Conservation (phyloP, 768 basidiomycete genomes). For the Panellus pusillus region DNA sequence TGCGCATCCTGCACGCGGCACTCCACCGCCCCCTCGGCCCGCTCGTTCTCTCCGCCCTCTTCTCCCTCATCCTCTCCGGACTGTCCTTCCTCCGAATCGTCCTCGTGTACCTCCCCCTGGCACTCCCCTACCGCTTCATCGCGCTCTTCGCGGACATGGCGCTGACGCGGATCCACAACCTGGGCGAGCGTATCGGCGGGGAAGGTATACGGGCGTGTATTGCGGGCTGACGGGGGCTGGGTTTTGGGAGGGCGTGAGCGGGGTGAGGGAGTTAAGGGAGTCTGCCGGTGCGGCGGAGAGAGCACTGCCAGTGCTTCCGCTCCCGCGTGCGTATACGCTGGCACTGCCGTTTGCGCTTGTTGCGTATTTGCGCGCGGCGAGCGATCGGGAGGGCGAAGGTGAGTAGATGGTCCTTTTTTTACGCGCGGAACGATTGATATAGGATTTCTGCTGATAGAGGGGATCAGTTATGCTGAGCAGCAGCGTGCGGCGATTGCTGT, state of each 20-base stretch:
- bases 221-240: constrained; percentile 56
- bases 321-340: constrained; percentile 64
- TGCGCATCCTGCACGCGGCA: constrained; percentile 63
- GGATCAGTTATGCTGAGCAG: constrained; percentile 17
- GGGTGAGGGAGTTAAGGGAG: constrained; percentile 33
- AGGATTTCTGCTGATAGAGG: constrained; percentile 3
- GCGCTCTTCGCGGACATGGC: constrained; percentile 21
- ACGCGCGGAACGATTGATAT: too few species aligned
- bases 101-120: constrained; percentile 56
- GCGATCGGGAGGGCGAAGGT: constrained; percentile 18
- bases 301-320: constrained; percentile 34
- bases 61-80: constrained; percentile 69
- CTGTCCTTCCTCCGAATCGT: constrained; percentile 50
- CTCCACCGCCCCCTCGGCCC: constrained; percentile 80
- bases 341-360: constrained; percentile 80
- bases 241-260: constrained; percentile 41
- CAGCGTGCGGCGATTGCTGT: constrained; percentile 19
- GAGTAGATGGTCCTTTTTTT: neutral
- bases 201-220: constrained; percentile 44
- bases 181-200: constrained; percentile 21
- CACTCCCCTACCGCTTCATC: constrained; percentile 47
- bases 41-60: constrained; percentile 71
- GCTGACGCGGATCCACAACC: constrained; percentile 7
- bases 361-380: constrained; percentile 86
- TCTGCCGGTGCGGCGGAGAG: neutral